Base-by-base conservation (phyloP, 345 rosid genomes). In the Gossypium arboreum region DNA sequence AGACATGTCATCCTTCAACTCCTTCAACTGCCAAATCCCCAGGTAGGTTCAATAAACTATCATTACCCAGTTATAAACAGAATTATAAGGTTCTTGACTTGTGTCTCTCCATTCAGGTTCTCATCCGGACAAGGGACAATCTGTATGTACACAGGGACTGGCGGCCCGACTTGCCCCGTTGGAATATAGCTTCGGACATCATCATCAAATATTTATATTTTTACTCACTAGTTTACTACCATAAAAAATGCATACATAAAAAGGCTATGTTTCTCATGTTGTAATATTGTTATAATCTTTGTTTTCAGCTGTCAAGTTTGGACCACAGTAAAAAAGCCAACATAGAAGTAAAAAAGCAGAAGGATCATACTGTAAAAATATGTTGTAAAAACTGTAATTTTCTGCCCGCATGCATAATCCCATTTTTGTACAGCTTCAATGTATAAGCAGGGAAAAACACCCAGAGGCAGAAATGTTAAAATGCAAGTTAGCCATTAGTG, bases 151-250 rank as follows among this genome's bases (percentile, higher is more conserved):
- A 79, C 89, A 15, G 91, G 94, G 77, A 85, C 93, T 2, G 92
- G 88, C 10, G 97, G 93, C 20, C 92, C 97, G 6, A 85, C 93
- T 2, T 94, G 92, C 80, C 98, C 97, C 0, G 92, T 94, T 71
- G 98, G 97, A 76, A 90, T 92, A 77, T 94, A 94, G 81, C 74
- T 18, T 79, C 75, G 71, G 0, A 51, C 78, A 47, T 44, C 54
- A 1, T 73, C 57, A 47, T 43, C 64, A 44, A 27, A 72, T 68
- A 81, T 44, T 34, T 73, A 82, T 79, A 76, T 77, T 83, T 34
- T 34, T 34, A 34, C 41, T 34, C 41, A 34, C 41, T 34, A 34
- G 81, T 85, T 83, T 78, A 81, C 84, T 66, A 76, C 86, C 84
- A 85, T 82, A 86, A 84, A 81, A 78, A 75, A 77, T 81, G 86